These are phyloP conservation scores for Micractinium sp. DNA, from an alignment of 139 green algal species.

Conservation along the genomic window DNA sequence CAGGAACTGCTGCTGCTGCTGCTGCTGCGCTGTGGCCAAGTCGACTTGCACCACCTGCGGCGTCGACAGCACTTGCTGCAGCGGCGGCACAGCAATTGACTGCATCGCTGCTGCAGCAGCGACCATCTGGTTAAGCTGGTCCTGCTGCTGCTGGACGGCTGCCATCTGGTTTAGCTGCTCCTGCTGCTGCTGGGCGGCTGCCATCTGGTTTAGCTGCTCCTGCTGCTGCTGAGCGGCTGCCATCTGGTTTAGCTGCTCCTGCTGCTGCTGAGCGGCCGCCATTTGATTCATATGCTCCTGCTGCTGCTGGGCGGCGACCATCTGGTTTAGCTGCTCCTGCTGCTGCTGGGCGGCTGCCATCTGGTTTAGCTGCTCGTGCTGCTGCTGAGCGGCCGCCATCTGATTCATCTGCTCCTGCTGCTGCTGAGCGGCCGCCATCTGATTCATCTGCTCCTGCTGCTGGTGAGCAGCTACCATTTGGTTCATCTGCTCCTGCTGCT, in stretches of 20 bases:
- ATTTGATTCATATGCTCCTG: conserved; percentile 7
- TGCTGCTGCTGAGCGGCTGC: no score
- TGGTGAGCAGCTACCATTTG: background rate
- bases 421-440: background rate
- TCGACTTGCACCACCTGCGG: background rate
- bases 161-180: background rate
- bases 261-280: background rate
- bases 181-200: no score
- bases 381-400: background rate
- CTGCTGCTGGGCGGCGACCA: conserved; percentile 18
- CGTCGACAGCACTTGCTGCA: background rate
- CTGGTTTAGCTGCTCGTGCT: background rate
- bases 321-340: conserved; percentile 22
- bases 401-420: background rate
- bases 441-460: background rate
- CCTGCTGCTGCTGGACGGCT: background rate
- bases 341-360: background rate
- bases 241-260: no score
- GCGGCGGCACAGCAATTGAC: background rate
- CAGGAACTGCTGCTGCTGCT: background rate
- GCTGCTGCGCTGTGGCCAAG: background rate
- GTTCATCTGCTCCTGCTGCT: no score
- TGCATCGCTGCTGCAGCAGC: background rate
- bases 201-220: no score
- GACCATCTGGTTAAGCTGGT: background rate